phyloP scores from a whole-genome alignment of 2,329 filamentous ascomycete genomes.

The Neonectria hederae region DNA sequence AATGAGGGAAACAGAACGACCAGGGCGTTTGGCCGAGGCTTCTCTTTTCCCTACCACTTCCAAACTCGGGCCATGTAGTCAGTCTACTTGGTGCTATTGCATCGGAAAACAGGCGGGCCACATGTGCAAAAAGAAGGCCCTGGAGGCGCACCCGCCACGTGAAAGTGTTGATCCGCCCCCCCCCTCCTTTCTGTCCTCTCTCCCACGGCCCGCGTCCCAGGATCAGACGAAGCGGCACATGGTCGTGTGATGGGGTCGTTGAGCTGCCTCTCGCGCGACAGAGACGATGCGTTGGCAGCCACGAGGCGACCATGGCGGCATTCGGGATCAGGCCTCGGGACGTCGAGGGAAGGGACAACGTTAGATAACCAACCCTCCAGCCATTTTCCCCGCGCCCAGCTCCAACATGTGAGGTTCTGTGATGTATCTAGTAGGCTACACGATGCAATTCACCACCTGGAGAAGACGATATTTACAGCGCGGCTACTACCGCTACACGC shows the following conservation, averaged over 20 bases:
- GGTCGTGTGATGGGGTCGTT: conserved; percentile 15
- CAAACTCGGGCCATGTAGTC: not conserved
- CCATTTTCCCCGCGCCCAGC: not conserved
- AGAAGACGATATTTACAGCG: conserved; percentile 7
- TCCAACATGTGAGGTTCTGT: conserved; percentile 9
- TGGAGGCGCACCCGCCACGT: conserved; percentile 16
- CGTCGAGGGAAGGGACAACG: conserved; percentile 7
- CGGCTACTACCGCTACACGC: conserved; percentile 9
- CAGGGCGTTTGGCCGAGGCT: conserved; percentile 1
- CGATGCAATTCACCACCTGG: conserved; percentile 3
- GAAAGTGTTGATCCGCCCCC: conserved; percentile 13
- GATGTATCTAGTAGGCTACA: not conserved
- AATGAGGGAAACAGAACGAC: not conserved
- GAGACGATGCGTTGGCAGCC: conserved; percentile 18
- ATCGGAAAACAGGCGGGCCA: not conserved
- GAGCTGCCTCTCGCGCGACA: not conserved
- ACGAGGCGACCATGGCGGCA: conserved; percentile 12
- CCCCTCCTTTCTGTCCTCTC: not conserved
- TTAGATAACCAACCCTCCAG: conserved; percentile 3
- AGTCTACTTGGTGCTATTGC: not conserved
- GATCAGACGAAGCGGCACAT: not conserved
- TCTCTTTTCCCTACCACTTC: too few relatives aligned
- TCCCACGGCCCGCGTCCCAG: conserved; percentile 9
- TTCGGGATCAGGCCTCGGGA: not conserved
- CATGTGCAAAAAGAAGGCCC: not conserved